Base-by-base conservation (phyloP, 495 filamentous ascomycete species). In the Sordaria brevicollis region DNA sequence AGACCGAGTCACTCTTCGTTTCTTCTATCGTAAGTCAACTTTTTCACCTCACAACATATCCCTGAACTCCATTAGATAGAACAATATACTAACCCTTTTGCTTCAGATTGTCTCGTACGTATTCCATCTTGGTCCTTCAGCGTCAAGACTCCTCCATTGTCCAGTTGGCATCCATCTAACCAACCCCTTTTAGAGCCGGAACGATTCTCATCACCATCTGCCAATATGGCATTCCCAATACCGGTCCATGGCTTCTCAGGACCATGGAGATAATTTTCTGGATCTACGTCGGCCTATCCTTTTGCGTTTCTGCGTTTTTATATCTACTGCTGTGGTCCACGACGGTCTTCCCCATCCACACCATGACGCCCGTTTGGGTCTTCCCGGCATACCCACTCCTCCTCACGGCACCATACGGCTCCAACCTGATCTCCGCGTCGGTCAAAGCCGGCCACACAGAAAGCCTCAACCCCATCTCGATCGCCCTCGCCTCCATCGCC, bases 341-440 rank as follows among this genome's bases (percentile, higher is more conserved):
- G 1, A 71, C 70, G 68, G 68, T 89, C 29, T 94, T 94, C 74
- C 93, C 92, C 2, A 92, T 96, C 37, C 88, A 89, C 21, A 88
- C 89, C 37, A 96, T 96, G 93, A 96, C 93, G 0, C 93, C 93
- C 0, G 88, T 94, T 65, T 96, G 92, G 93, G 93, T 96, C 37
- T 96, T 96, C 71, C 93, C 93, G 0, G 92, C 91, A 1, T 96
- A 96, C 72, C 93, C 93, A 0, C 86, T 96, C 69, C 86, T 96
- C 6, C 87, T 96, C 0, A 86, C 90, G 5, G 93, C 91, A 8
- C 92, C 92, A 0, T 87, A 91, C 76, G 92, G 91, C 65, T 85
- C 85, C 10, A 86, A 89, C 57, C 81, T 96, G 15, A 86, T 89
- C 75, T 75, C 79, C 17, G 82, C 85, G 36, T 77, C 83, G 15